A percentile compares a stretch with the other conserved stretches of the same genome.
Conservation (phyloP, 169 alveolate species). For the Eimeria sp. region DNA sequence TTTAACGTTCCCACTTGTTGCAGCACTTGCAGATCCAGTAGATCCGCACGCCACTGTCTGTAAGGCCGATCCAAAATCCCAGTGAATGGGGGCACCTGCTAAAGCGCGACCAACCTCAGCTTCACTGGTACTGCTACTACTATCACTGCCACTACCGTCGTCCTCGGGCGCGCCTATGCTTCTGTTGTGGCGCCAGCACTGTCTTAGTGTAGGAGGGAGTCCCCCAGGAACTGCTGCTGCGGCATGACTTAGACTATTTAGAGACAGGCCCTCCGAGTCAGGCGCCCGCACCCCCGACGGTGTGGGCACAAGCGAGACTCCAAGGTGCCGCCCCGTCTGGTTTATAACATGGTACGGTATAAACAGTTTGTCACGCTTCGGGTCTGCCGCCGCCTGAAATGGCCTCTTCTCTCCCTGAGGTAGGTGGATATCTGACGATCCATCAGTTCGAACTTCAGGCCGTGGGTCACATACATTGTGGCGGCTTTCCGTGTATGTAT, state of each 20-base stretch:
- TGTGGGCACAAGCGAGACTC: slow-evolving; percentile 30
- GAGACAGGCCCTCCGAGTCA: not conserved
- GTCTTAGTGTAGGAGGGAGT: slow-evolving; percentile 33
- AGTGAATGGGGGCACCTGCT: slow-evolving; percentile 22
- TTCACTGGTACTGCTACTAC: slow-evolving; percentile 56
- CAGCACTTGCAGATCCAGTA: not conserved
- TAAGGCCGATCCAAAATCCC: slow-evolving; percentile 43
- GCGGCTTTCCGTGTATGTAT: not conserved
- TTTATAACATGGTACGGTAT: slow-evolving; percentile 64
- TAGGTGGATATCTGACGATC: not conserved
- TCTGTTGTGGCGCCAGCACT: slow-evolving; percentile 50
- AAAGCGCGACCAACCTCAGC: slow-evolving; percentile 34
- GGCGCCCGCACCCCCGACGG: not conserved
- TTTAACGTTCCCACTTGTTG: not conserved
- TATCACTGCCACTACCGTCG: slow-evolving; percentile 16
- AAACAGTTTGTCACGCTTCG: slow-evolving; percentile 41
- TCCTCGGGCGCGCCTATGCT: not conserved
- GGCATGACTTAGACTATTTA: not conserved
- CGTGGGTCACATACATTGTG: not conserved
- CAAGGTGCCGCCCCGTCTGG: slow-evolving; percentile 76
- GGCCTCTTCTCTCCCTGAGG: not conserved
- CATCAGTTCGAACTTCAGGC: not conserved
- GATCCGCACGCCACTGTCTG: not conserved
- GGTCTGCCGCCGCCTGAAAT: slow-evolving; percentile 25
- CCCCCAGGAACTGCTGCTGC: not conserved